phyloP scores from a whole-genome alignment of 2,329 filamentous ascomycete species.

The Neonectria ditissima region DNA sequence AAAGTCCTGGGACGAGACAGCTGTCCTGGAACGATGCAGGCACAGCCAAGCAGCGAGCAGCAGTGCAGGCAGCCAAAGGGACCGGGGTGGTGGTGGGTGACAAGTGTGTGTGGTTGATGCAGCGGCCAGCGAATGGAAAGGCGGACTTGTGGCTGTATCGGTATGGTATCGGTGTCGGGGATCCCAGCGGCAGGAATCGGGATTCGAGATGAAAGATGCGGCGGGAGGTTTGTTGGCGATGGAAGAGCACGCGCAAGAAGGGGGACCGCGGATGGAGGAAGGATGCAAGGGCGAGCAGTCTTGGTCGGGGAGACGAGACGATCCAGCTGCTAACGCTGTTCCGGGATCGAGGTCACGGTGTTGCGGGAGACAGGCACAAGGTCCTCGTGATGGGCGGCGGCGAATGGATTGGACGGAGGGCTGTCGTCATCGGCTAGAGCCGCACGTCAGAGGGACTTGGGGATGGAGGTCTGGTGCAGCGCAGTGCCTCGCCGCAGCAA shows the following conservation, averaged over 20 bases:
- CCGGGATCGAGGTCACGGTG: conserved; percentile 32
- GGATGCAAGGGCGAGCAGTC: neutral
- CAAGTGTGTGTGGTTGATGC: conserved; percentile 23
- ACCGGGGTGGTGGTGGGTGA: conserved; percentile 12
- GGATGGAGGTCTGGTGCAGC: conserved; percentile 2
- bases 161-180: conserved; percentile 21
- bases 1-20: conserved; percentile 27
- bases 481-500: conserved; percentile 9
- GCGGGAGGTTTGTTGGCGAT: neutral
- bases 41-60: conserved; percentile 26
- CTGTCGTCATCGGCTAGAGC: conserved; percentile 47
- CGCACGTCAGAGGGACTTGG: conserved; percentile 40
- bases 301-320: neutral
- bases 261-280: neutral
- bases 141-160: conserved; percentile 11
- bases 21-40: conserved; percentile 39
- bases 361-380: conserved; percentile 31
- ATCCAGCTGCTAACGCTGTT: conserved; percentile 9
- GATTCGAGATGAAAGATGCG: conserved; percentile 16
- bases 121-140: conserved; percentile 14
- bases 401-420: conserved; percentile 39
- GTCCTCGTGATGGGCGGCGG: conserved; percentile 44
- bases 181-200: conserved; percentile 11
- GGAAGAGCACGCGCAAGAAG: neutral
- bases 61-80: conserved; percentile 32